Conservation (phyloP, 305 asterid species). For the Fraxinus baroniana region DNA sequence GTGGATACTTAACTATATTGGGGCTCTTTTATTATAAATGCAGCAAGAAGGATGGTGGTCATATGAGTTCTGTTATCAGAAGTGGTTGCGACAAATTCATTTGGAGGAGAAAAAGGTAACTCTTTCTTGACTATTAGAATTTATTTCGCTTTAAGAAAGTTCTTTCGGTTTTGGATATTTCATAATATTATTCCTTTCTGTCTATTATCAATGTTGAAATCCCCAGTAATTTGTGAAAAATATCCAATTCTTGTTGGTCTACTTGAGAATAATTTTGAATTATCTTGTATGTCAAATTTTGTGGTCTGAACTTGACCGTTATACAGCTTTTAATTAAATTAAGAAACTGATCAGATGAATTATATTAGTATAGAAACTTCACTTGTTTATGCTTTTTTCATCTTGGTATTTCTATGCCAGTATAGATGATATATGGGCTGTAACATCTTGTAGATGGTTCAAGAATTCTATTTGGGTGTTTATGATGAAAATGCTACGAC, state of each 20-base stretch:
- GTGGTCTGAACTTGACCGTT: slow-evolving; percentile 8
- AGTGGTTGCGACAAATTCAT: slow-evolving; percentile 81
- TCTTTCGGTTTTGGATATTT: slow-evolving; percentile 10
- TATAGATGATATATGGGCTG: slow-evolving; percentile 21
- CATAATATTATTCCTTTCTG: slow-evolving; percentile 2
- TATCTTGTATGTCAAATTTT: slow-evolving; percentile 9
- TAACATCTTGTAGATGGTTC: slow-evolving; percentile 42
- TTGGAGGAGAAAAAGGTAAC: slow-evolving; percentile 89
- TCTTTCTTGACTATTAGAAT: neutral
- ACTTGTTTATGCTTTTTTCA: neutral
- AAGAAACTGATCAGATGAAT: slow-evolving; percentile 5
- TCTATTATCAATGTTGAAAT: slow-evolving; percentile 1
- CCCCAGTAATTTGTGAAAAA: neutral
- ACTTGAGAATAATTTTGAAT: neutral
- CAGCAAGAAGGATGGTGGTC: slow-evolving; percentile 99
- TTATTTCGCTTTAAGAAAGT: neutral
- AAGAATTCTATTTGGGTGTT: slow-evolving; percentile 3
- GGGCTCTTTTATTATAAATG: slow-evolving; percentile 28
- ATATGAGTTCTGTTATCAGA: slow-evolving; percentile 89
- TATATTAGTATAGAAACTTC: slow-evolving; percentile 7
- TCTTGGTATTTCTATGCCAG: slow-evolving; percentile 2
- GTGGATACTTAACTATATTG: neutral
- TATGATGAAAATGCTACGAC: neutral
- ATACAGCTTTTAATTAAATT: slow-evolving; percentile 10
- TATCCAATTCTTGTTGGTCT: neutral